These are phyloP conservation scores for Sporothrix inflata DNA, from an alignment of 2,329 filamentous ascomycete species.

Conservation along the genomic window DNA sequence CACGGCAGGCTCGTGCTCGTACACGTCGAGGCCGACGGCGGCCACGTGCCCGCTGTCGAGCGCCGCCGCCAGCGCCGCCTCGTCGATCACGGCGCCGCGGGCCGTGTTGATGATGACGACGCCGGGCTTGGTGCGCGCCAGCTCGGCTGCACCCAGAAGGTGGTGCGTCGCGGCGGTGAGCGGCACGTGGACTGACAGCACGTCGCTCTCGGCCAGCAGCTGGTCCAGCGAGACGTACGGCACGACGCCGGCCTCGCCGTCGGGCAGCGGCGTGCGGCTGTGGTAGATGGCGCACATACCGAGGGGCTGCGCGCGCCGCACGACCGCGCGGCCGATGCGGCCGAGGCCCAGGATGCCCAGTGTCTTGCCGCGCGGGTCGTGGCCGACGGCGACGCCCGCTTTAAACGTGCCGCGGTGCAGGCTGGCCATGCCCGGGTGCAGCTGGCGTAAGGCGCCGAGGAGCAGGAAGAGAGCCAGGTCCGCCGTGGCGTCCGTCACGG, in stretches of 20 bases:
- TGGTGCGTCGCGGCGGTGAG: conserved; percentile 42
- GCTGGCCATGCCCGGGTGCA: conserved; percentile 51
- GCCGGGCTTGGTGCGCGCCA: conserved; percentile 54
- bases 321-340: conserved; percentile 51
- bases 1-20: conserved; percentile 60
- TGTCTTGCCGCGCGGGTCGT: conserved; percentile 70
- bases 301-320: conserved; percentile 47
- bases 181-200: conserved; percentile 55
- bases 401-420: conserved; percentile 40
- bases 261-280: conserved; percentile 55
- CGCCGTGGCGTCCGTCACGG: conserved; percentile 71
- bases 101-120: conserved; percentile 58
- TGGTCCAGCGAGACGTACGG: conserved; percentile 39
- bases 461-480: conserved; percentile 73
- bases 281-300: conserved; percentile 64
- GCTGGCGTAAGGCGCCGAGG: conserved; percentile 66
- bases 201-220: conserved; percentile 51
- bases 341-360: conserved; percentile 62
- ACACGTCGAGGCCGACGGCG: conserved; percentile 55
- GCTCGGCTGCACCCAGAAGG: conserved; percentile 46
- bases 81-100: conserved; percentile 54
- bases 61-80: conserved; percentile 51
- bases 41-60: conserved; percentile 49
- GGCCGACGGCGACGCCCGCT: conserved; percentile 53
- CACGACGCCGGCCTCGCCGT: conserved; percentile 45